Conservation (phyloP, 2,329 filamentous ascomycete species). For the Phoma sp. region DNA sequence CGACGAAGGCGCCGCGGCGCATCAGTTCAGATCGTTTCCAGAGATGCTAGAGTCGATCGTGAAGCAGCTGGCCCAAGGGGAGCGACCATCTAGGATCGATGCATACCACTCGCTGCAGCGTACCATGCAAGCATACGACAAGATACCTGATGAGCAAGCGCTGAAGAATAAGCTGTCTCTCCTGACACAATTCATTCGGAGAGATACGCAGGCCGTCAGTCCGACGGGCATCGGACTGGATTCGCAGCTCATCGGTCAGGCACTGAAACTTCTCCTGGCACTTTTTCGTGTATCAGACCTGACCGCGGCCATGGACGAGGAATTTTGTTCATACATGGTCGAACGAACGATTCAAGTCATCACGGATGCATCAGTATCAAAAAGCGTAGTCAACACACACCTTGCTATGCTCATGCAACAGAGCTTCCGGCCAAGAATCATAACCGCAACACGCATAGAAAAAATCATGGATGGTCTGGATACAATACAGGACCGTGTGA, state of each 20-base stretch:
- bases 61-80: conserved; percentile 77
- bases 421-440: conserved; percentile 74
- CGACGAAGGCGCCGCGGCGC: conserved; percentile 50
- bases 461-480: conserved; percentile 74
- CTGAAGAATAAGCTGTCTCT: conserved; percentile 73
- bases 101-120: conserved; percentile 82
- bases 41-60: conserved; percentile 86
- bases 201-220: conserved; percentile 73
- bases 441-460: conserved; percentile 73
- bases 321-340: conserved; percentile 80
- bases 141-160: conserved; percentile 63
- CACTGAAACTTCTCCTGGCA: conserved; percentile 76
- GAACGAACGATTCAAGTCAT: conserved; percentile 80
- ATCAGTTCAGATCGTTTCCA: conserved; percentile 65
- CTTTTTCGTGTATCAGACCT: conserved; percentile 78
- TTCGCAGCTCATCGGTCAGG: conserved; percentile 74
- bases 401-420: conserved; percentile 83
- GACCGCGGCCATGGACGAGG: conserved; percentile 71
- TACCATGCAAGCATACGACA: conserved; percentile 80
- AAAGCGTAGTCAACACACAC: conserved; percentile 78
- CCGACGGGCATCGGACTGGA: conserved; percentile 63
- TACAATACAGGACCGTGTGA: conserved; percentile 73
- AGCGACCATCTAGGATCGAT: conserved; percentile 76
- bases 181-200: conserved; percentile 80
- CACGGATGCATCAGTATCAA: conserved; percentile 71